Conservation (phyloP, 164 flowering plant genomes). For the Litsea cubeba region DNA sequence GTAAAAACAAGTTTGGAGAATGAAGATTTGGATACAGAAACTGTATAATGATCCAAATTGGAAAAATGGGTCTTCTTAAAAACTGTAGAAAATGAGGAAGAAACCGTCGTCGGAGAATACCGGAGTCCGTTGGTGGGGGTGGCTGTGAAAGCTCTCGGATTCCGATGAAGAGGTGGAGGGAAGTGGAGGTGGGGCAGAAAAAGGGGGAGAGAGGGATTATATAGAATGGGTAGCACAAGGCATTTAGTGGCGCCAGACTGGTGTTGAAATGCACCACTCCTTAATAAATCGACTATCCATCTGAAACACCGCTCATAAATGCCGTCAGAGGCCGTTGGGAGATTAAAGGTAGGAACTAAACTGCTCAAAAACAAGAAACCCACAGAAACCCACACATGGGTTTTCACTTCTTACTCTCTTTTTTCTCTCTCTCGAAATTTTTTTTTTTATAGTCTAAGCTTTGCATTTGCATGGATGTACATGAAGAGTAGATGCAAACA, state of each 20-base stretch:
- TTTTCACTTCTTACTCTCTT: not conserved
- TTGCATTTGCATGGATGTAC: not conserved
- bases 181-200: not conserved
- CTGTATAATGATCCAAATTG: too few relatives aligned
- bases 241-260: conserved; percentile 28
- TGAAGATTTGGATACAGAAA: too few relatives aligned
- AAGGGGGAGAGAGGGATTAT: not conserved
- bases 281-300: conserved; percentile 1
- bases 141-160: too few relatives aligned
- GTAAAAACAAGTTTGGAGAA: too few relatives aligned
- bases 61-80: too few relatives aligned
- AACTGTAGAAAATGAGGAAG: too few relatives aligned
- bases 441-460: not conserved
- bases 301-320: conserved; percentile 21
- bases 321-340: conserved; percentile 37
- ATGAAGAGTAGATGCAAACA: not conserved
- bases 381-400: not conserved
- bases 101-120: too few relatives aligned
- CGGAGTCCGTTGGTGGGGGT: too few relatives aligned
- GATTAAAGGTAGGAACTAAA: conserved; percentile 18
- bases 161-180: too few relatives aligned
- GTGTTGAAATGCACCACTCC: conserved; percentile 16
- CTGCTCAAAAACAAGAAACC: not conserved
- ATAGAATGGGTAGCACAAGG: not conserved
- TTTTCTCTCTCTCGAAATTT: not conserved